Evolutionary conservation across 768 basidiomycete species (phyloP), one percentile per base, ranked within the genome.

Genomic region (Lactarius deliciosus): DNA sequence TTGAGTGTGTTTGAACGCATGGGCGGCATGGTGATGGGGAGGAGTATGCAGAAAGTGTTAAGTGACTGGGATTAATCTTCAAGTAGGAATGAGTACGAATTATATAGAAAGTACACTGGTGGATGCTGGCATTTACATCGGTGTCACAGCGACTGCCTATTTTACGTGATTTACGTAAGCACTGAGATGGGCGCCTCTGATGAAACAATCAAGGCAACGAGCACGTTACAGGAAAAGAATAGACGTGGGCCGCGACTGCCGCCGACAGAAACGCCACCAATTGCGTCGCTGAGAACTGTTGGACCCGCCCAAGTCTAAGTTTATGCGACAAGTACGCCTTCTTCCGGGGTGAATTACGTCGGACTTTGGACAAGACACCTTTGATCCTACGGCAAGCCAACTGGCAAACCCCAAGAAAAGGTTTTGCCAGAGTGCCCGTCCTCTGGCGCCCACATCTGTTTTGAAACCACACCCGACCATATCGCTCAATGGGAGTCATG

Each of bases 121-220:
- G 10, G 16, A 16, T 7, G 22, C 32, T n/a, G 28, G 25, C 18
- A 25, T 6, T 6, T 30, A 20, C 57, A 54, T 40, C 7, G 3
- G 7, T 10, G 9, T 34, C 32, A 10, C 32, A 43, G 60, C 13
- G 13, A 15, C 32, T 16, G 20, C 32, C 4, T 36, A 13, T 25
- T 22, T 22, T 53, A 25, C 22, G 50, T 53, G 2, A 53, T n/a
- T 22, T 34, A 18, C 25, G 20, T 9, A 34, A 2, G 20, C 30
- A n/a, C 22, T 28, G 15, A 3, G 2, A 10, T 28, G 25, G 45
- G 45, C 22, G 11, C 5, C 16, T 53, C 15, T 1, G 36, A 41
- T 64, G 63, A 64, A 64, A 64, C 63, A 53, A n/a, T 25, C 20
- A 20, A 32, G 22, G 34, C 25, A 28, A 36, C 32, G 54, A n/a